Conservation (phyloP, 768 basidiomycete genomes). For the Epithele typhae region DNA sequence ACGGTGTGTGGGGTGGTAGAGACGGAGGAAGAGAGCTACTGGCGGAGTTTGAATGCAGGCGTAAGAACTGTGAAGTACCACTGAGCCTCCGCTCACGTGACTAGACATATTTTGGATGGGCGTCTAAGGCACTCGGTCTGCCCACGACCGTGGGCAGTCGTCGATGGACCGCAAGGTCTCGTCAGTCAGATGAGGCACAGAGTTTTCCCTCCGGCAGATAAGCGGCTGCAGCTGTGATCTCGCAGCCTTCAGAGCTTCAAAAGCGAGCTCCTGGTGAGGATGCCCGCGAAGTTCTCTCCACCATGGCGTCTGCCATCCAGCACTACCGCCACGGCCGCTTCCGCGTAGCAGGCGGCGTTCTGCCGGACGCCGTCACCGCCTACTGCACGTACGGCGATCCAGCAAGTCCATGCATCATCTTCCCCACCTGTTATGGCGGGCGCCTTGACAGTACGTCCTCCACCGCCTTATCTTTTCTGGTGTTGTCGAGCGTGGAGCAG, state of each 20-base stretch:
- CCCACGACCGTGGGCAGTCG: not conserved
- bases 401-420: constrained; percentile 51
- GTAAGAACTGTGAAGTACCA: constrained; percentile 38
- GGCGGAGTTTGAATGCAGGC: constrained; percentile 21
- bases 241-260: not conserved
- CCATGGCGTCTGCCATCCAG: constrained; percentile 29
- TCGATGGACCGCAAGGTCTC: too few relatives aligned
- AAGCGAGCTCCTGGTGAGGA: not conserved
- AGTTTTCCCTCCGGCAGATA: not conserved
- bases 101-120: too few relatives aligned
- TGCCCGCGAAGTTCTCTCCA: not conserved
- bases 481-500: constrained; percentile 3
- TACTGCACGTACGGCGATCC: constrained; percentile 52
- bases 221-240: too few relatives aligned
- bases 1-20: constrained; percentile 44
- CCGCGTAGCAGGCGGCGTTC: constrained; percentile 44
- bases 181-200: too few relatives aligned
- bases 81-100: constrained; percentile 24
- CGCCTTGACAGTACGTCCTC: constrained; percentile 45
- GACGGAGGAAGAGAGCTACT: constrained; percentile 26
- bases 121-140: too few relatives aligned
- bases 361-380: constrained; percentile 55
- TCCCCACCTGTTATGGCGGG: constrained; percentile 53
- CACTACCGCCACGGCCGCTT: constrained; percentile 55
- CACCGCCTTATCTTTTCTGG: not conserved